A percentile compares a stretch with the other conserved stretches of the same genome.
phyloP scores from a whole-genome alignment of 1,139 yeast genomes.

The Komagataea norvegica region DNA sequence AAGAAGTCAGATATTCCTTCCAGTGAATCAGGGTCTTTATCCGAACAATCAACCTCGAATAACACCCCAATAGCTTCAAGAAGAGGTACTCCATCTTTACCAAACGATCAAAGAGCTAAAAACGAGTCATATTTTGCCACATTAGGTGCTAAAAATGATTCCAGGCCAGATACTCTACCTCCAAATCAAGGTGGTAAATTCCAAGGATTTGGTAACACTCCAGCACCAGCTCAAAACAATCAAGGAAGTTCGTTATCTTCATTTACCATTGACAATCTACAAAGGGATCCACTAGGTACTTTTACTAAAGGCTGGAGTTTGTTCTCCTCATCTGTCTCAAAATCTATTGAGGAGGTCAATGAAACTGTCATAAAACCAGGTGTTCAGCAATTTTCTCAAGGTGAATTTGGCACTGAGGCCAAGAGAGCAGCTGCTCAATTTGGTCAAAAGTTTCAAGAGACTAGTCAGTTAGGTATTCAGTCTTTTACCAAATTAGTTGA shows the following conservation, averaged over 20 bases:
- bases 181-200: slow-evolving; percentile 95
- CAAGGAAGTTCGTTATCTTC: slow-evolving; percentile 43
- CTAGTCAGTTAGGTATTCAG: slow-evolving; percentile 67
- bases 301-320: slow-evolving; percentile 91
- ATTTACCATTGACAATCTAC: slow-evolving; percentile 70
- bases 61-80: slow-evolving; percentile 39
- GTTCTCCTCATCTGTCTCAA: slow-evolving; percentile 76
- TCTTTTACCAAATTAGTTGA: slow-evolving; percentile 61
- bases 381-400: slow-evolving; percentile 72
- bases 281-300: slow-evolving; percentile 84
- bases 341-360: slow-evolving; percentile 80
- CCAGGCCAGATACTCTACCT: slow-evolving; percentile 73
- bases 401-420: slow-evolving; percentile 67
- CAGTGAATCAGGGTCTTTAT: slow-evolving; percentile 6
- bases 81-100: slow-evolving; percentile 34
- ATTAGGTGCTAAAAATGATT: slow-evolving; percentile 66
- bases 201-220: slow-evolving; percentile 85
- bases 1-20: slow-evolving; percentile 12
- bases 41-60: slow-evolving; percentile 4
- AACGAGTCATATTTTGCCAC: slow-evolving; percentile 82
- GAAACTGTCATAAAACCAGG: slow-evolving; percentile 88
- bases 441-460: slow-evolving; percentile 89
- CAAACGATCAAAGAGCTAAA: slow-evolving; percentile 45
- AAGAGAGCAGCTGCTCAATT: slow-evolving; percentile 91
- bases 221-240: slow-evolving; percentile 30